Base-by-base conservation (phyloP, 2,329 filamentous ascomycete genomes). In the Phialophora chinensis region DNA sequence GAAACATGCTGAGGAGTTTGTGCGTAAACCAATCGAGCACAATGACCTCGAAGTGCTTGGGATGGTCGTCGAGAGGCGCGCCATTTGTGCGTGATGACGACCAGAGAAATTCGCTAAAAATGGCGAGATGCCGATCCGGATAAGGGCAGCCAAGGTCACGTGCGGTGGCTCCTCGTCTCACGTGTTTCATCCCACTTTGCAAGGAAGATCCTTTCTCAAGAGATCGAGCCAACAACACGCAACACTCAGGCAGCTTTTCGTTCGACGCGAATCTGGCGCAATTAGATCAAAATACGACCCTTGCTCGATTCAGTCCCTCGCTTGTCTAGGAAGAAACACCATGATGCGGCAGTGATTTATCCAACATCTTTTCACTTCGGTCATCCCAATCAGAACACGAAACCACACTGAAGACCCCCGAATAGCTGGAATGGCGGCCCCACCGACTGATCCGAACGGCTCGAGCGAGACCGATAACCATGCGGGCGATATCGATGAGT, bases 21-120 rank as follows among this genome's bases (percentile, higher is more conserved):
- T 70, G 68, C 68, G 68, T 68, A 63, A 49, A 62, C 33, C 50
- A 23, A 47, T 29, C 31, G 20, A 56, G 52, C 58, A 42, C 29
- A 56, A 55, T 60, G 31, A 17, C n/a, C 57, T 60, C 57, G 42
- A 60, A 47, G 57, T 60, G 38, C 54, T 53, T 23, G 50, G 42
- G 57, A 20, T 31, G 17, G 35, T 62, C 53, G 29, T 53, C 29
- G 50, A 66, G 29, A 27, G 57, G 54, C 65, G 69, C 65, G 69
- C 56, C 63, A 57, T 44, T 69, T 71, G 64, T 71, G 69, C 69
- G 69, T 71, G 65, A 54, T 59, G 47, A 53, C 44, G 55, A 52
- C 8, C 25, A 17, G 23, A 57, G 60, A 25, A 31, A n/a, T 12
- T 29, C 53, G 29, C 33, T 20, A 35, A 56, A 11, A 6, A 2